Evolutionary conservation across 345 rosid genomes (phyloP).

Genomic region (Salix koriyanagi): DNA sequence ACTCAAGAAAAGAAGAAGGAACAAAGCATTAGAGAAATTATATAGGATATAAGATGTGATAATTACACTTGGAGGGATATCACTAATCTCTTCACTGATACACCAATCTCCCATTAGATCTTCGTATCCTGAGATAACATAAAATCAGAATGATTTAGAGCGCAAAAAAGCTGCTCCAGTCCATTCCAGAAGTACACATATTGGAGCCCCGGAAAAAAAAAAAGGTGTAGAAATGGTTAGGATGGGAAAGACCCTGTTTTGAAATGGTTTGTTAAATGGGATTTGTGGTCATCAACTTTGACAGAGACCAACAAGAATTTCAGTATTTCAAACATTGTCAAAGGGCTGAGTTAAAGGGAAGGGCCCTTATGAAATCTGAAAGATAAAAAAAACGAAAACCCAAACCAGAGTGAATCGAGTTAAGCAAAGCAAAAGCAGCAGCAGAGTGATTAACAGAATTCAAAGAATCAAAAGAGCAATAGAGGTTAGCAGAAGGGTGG

Average conservation of each 20-base stretch:
- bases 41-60: background rate
- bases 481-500: background rate
- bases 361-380: too few species aligned
- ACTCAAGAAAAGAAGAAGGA: background rate
- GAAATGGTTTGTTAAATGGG: background rate
- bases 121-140: conserved; percentile 17
- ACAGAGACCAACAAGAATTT: too few species aligned
- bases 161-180: background rate
- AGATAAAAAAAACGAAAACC: background rate
- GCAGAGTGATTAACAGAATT: background rate
- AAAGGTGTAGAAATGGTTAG: background rate
- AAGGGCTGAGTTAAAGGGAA: too few species aligned
- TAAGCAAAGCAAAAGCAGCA: background rate
- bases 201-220: background rate
- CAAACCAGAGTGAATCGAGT: background rate
- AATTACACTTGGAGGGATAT: conserved; percentile 34
- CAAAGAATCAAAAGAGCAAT: background rate
- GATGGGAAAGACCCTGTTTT: background rate
- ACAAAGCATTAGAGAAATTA: background rate
- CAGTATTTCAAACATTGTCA: too few species aligned
- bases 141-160: background rate
- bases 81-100: conserved; percentile 20
- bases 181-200: background rate
- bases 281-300: too few species aligned
- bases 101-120: conserved; percentile 39